Evolutionary conservation across 148 eudicot genomes (phyloP).

Genomic region (Drosera capensis): DNA sequence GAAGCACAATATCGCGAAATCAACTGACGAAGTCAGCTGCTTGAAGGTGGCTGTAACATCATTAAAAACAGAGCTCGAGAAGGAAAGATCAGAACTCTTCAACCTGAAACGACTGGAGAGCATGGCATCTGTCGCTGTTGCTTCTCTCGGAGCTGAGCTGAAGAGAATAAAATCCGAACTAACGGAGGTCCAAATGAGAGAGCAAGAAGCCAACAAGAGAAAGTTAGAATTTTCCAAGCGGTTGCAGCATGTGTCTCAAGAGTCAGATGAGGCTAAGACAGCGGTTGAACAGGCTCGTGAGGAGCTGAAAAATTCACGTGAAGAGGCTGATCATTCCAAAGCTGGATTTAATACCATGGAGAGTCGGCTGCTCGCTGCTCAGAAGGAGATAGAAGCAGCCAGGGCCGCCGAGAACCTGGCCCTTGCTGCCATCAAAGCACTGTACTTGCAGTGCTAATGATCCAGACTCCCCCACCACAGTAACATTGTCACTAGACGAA

Average conservation of each 20-base stretch:
- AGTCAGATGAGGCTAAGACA: conserved; percentile 62
- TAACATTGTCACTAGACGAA: conserved; percentile 72
- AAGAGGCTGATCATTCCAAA: conserved; percentile 69
- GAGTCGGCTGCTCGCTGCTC: conserved; percentile 60
- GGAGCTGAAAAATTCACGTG: conserved; percentile 46
- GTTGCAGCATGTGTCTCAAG: conserved; percentile 56
- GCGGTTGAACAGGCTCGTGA: conserved; percentile 46
- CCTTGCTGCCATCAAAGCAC: conserved; percentile 58
- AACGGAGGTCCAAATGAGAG: conserved; percentile 37
- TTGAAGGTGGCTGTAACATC: conserved; percentile 58
- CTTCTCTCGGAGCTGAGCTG: conserved; percentile 73
- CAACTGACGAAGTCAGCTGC: conserved; percentile 45
- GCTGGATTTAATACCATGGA: conserved; percentile 58
- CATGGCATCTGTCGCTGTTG: conserved; percentile 64
- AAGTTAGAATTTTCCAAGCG: conserved; percentile 59
- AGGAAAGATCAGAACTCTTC: conserved; percentile 39
- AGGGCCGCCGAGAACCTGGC: conserved; percentile 79
- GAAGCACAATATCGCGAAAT: conserved; percentile 49
- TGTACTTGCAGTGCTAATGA: conserved; percentile 24
- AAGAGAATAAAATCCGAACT: conserved; percentile 67
- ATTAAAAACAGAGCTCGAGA: conserved; percentile 57
- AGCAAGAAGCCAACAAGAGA: conserved; percentile 55
- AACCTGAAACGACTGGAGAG: conserved; percentile 65
- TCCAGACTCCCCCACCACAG: conserved; percentile 26
- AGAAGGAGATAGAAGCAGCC: conserved; percentile 88